These are phyloP conservation scores for Aschersonia sp. DNA, from an alignment of 2,329 filamentous ascomycete genomes.

Conservation along the genomic window DNA sequence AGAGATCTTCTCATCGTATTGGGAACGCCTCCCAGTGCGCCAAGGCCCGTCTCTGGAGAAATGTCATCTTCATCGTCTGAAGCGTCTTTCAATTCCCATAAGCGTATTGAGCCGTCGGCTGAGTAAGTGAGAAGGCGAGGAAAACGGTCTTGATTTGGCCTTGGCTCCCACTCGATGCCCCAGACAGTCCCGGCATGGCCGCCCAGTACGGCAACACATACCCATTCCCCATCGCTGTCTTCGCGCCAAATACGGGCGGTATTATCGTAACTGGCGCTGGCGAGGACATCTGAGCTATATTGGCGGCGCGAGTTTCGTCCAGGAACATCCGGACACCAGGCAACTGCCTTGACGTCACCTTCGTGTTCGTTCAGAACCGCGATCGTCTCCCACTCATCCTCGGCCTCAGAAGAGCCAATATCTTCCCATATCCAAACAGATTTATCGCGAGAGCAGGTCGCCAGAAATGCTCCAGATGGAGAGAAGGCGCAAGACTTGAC, in stretches of 20 bases:
- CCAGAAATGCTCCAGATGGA: constrained; percentile 62
- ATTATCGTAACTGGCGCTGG: constrained; percentile 88
- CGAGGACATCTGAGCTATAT: constrained; percentile 57
- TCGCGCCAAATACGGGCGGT: constrained; percentile 80
- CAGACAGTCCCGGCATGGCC: constrained; percentile 82
- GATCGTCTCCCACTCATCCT: constrained; percentile 94
- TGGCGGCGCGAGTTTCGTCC: constrained; percentile 28
- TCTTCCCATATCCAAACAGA: constrained; percentile 99
- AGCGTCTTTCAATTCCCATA: constrained; percentile 58
- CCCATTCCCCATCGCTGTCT: constrained; percentile 82
- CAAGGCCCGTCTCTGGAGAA: constrained; percentile 8
- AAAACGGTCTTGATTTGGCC: constrained; percentile 25
- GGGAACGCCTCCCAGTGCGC: constrained; percentile 50
- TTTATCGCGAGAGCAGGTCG: constrained; percentile 86
- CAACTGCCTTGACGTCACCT: constrained; percentile 86
- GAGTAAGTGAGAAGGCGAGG: constrained; percentile 67
- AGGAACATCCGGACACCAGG: constrained; percentile 67
- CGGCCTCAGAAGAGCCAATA: constrained; percentile 53
- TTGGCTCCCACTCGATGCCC: constrained; percentile 61
- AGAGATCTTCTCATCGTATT: constrained; percentile 72
- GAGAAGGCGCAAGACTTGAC: constrained; percentile 70
- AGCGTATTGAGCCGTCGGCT: constrained; percentile 62
- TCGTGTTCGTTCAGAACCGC: constrained; percentile 91
- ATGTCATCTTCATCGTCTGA: constrained; percentile 28
- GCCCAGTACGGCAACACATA: constrained; percentile 66